These are phyloP conservation scores for Talaromyces stipitatus DNA, from an alignment of 495 filamentous ascomycete genomes.

Conservation along the genomic window DNA sequence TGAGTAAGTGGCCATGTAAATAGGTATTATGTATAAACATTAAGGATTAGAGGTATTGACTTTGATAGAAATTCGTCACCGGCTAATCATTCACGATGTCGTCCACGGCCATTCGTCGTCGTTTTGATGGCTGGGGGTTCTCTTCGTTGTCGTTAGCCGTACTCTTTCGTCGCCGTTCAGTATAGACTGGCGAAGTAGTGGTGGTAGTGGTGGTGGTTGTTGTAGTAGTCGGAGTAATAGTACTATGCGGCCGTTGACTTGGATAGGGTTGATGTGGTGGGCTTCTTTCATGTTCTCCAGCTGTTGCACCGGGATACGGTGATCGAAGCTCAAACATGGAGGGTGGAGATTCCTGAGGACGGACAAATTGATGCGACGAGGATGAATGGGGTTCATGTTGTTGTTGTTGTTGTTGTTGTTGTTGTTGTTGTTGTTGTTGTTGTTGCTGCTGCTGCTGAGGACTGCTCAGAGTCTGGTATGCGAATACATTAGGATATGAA, in stretches of 20 bases:
- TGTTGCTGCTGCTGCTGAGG: constrained; percentile 14
- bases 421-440: no score
- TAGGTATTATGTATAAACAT: background rate
- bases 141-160: constrained; percentile 1
- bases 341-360: constrained; percentile 4
- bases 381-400: constrained; percentile 4
- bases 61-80: background rate
- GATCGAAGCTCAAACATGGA: constrained; percentile 5
- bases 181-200: background rate
- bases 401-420: no score
- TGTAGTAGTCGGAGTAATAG: background rate
- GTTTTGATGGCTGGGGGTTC: constrained; percentile 55
- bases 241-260: background rate
- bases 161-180: constrained; percentile 5
- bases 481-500: constrained; percentile 21
- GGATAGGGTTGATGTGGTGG: background rate
- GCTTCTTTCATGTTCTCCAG: constrained; percentile 15
- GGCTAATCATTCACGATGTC: constrained; percentile 41
- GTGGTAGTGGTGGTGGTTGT: background rate
- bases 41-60: background rate
- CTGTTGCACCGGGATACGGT: constrained; percentile 10
- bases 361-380: background rate
- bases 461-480: background rate
- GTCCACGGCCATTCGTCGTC: constrained; percentile 56
- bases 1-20: background rate